These are phyloP conservation scores for Pseudophaeomoniella oleicola DNA, from an alignment of 2,329 filamentous ascomycete species.

Conservation along the genomic window DNA sequence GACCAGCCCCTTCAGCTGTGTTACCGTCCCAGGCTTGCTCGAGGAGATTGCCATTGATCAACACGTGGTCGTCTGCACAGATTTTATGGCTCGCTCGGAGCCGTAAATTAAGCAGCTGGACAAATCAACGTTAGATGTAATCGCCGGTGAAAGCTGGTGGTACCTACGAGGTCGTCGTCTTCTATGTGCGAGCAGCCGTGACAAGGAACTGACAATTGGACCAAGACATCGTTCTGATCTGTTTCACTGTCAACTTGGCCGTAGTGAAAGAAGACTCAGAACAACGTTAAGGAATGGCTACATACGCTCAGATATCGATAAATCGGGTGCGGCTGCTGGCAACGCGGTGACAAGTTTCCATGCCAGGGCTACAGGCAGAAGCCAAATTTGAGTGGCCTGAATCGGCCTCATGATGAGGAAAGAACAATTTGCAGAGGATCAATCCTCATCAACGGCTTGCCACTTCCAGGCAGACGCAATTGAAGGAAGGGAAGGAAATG, in stretches of 20 bases:
- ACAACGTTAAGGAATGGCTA: too few species aligned
- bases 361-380: too few species aligned
- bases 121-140: too few species aligned
- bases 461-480: background rate
- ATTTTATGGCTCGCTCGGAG: background rate
- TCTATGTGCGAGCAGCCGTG: background rate
- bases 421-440: background rate
- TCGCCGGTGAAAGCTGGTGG: background rate
- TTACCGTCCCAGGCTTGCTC: constrained; percentile 12
- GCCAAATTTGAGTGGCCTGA: background rate
- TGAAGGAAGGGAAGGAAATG: too few species aligned
- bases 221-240: background rate
- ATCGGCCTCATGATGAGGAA: background rate
- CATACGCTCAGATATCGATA: too few species aligned
- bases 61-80: constrained; percentile 13
- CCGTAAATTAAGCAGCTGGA: background rate
- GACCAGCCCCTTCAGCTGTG: constrained; percentile 12
- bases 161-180: background rate
- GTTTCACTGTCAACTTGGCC: too few species aligned
- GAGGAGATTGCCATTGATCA: constrained; percentile 16
- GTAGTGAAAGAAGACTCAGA: too few species aligned
- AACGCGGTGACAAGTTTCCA: background rate
- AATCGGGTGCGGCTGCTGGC: background rate
- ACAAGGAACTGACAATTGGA: background rate
- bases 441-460: background rate